Evolutionary conservation across 228 moss, liverwort and hornwort species (phyloP).

Genomic region (Sphagnum magellanicum): DNA sequence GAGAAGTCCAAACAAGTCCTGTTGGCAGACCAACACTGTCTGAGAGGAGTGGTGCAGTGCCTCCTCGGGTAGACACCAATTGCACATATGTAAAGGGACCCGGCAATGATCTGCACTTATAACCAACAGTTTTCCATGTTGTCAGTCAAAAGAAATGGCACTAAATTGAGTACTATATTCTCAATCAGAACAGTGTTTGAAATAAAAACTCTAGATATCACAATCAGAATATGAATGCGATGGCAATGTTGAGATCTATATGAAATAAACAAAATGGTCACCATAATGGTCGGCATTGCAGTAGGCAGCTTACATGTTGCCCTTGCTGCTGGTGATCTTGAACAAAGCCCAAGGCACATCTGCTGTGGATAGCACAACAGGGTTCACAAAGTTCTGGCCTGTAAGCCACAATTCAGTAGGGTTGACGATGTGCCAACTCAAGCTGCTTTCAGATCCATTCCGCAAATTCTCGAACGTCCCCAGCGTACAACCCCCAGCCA

Average conservation of each 20-base stretch:
- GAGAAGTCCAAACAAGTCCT: background rate
- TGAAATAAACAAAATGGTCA: no score
- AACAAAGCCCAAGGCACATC: conserved; percentile 25
- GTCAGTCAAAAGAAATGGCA: background rate
- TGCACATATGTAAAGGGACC: conserved; percentile 11
- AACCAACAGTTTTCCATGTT: background rate
- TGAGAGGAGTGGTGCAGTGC: background rate
- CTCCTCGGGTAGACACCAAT: conserved; percentile 13
- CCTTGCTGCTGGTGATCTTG: conserved; percentile 23
- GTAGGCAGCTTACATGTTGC: conserved; percentile 16
- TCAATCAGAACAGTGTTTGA: background rate
- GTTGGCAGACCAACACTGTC: background rate
- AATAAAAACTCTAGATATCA: no score
- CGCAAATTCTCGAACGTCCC: conserved; percentile 21
- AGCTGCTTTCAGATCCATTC: conserved; percentile 20
- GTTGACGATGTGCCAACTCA: conserved; percentile 7
- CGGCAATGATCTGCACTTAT: conserved; percentile 1
- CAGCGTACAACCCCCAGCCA: conserved; percentile 14
- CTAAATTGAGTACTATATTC: no score
- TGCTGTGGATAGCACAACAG: conserved; percentile 5
- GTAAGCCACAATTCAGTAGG: conserved; percentile 35
- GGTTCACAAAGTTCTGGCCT: conserved; percentile 12
- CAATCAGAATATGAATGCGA: no score
- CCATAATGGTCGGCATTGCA: no score
- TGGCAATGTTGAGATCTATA: no score